Percentiles rank a stretch among this genome's conserved stretches.
These are phyloP conservation scores for Botrytis deweyae DNA, from an alignment of 2,329 filamentous ascomycete genomes.

Conservation along the genomic window DNA sequence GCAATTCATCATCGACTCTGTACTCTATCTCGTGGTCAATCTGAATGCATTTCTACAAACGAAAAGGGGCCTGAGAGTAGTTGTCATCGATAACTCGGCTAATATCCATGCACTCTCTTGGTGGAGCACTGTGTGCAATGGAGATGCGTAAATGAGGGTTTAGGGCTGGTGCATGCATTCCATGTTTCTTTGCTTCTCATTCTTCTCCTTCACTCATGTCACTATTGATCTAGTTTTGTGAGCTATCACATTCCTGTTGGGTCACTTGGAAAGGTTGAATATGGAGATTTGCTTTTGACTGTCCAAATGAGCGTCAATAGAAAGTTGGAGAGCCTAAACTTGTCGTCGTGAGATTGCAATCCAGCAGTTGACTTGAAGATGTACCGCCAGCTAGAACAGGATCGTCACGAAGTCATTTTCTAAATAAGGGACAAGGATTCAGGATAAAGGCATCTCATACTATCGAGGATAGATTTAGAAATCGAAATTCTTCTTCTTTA, in stretches of 20 bases:
- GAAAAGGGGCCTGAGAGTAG: not conserved
- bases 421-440: too few relatives aligned
- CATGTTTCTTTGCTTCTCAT: not conserved
- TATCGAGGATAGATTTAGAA: too few relatives aligned
- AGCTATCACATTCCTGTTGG: not conserved
- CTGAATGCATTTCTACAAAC: not conserved
- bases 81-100: not conserved
- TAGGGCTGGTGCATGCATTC: not conserved
- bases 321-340: not conserved
- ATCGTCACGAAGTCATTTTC: too few relatives aligned
- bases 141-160: not conserved
- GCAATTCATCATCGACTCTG: not conserved
- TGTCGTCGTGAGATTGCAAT: not conserved
- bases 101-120: not conserved
- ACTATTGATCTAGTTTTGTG: not conserved
- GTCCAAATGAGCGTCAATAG: not conserved
- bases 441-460: too few relatives aligned
- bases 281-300: not conserved
- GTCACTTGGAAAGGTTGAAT: too few relatives aligned
- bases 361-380: not conserved
- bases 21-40: not conserved
- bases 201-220: rapidly evolving
- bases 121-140: not conserved
- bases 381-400: not conserved
- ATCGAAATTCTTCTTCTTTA: too few relatives aligned